Conservation (phyloP, 441 rosid genomes). For the Syzygium syzygioides region DNA sequence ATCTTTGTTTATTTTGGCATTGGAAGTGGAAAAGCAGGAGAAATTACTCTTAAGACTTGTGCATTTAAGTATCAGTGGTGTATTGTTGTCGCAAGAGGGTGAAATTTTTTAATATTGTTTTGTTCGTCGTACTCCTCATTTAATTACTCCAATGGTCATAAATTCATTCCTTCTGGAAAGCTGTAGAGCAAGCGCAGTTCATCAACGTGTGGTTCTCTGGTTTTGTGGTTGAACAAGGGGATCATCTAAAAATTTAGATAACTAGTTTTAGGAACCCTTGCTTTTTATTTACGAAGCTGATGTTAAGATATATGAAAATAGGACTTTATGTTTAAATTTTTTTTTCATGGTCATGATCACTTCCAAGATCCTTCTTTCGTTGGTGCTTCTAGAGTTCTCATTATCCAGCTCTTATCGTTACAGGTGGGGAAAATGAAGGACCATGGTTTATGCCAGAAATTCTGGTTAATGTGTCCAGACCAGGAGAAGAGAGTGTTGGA, state of each 20-base stretch:
- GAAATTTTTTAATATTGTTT: not conserved
- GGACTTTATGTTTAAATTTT: not conserved
- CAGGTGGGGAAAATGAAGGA: conserved; percentile 86
- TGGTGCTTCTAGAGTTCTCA: not conserved
- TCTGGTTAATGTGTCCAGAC: conserved; percentile 65
- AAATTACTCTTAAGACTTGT: not conserved
- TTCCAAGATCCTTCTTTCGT: not conserved
- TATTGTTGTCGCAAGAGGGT: not conserved
- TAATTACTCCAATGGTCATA: not conserved
- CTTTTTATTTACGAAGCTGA: not conserved
- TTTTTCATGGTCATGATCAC: not conserved
- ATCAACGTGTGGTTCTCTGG: not conserved
- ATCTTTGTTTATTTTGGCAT: not conserved
- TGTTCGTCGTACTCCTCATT: not conserved
- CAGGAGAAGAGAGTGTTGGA: conserved; percentile 61
- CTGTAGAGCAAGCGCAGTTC: not conserved
- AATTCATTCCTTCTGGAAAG: not conserved
- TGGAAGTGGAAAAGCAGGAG: not conserved
- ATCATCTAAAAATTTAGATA: not conserved
- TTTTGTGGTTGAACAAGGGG: not conserved
- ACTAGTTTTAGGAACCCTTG: not conserved
- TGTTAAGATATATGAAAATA: not conserved
- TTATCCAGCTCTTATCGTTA: not conserved
- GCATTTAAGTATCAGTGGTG: not conserved
- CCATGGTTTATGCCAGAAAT: conserved; percentile 89